Evolutionary conservation across 495 filamentous ascomycete genomes (phyloP), one percentile per base, ranked within the genome.

Genomic region (Clavariopsis aquatica): DNA sequence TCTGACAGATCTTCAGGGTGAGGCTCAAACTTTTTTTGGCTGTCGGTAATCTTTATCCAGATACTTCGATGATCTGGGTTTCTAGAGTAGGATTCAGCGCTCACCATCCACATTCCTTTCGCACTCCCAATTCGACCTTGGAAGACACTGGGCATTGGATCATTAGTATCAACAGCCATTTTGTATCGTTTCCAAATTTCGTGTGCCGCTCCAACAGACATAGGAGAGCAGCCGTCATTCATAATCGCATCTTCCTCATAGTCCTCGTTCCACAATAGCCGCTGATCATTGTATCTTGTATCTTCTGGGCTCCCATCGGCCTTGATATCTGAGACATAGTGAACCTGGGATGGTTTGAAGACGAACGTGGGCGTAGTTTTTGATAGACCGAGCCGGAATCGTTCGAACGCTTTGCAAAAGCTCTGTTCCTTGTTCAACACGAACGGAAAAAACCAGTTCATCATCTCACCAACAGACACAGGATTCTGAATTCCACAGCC

Each of bases 71-170:
- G 31, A 74, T 57, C 66, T 2, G 72, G 71, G 61, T 82, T 78
- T 7, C 59, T 76, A 43, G 67, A 51, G 56, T 78, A 75, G 46
- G 77, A 69, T 1, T 73, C 72, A 9, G 78, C 78, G 65, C 88
- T 85, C 17, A 93, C 80, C 75, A 93, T 84, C 93, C 93, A 97
- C 43, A 97, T 77, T 1, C 94, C 94, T 74, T 98, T 97, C 0
- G 91, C 90, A 6, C 89, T 86, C 1, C 87, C 89, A 63, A 98
- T 85, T 43, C 93, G 81, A 12, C 80, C 93, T 76, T 97, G 93
- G 54, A 95, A 88, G 7, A 81, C 84, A 58, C 87, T 88, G 0
- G 93, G 91, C 0, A 87, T 80, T 23, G 66, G 66, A 3, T 64
- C 67, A 5, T 41, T 54, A 6, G 27, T 55, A 23, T 52, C 62